phyloP scores from a whole-genome alignment of 2,329 filamentous ascomycete genomes.

The Claviceps purpurea region DNA sequence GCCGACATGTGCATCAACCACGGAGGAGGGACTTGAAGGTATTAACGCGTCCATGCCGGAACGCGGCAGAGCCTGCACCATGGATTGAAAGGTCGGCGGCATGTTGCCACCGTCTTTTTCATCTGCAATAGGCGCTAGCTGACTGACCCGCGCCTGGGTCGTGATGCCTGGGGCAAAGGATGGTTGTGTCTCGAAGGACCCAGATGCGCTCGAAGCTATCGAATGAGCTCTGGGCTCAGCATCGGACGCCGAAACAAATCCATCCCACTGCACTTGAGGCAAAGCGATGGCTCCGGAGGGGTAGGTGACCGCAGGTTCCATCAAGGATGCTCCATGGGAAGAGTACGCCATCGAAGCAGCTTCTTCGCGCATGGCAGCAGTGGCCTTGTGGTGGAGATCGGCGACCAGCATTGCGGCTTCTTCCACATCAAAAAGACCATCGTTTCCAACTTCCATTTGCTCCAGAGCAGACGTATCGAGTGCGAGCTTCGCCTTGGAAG shows the following conservation, averaged over 20 bases:
- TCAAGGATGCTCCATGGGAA: conserved; percentile 54
- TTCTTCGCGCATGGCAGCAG: conserved; percentile 50
- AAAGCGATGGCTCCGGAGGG: conserved; percentile 66
- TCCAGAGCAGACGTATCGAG: conserved; percentile 80
- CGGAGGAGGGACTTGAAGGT: conserved; percentile 62
- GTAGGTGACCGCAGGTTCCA: conserved; percentile 68
- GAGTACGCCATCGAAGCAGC: conserved; percentile 56
- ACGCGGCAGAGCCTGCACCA: conserved; percentile 57
- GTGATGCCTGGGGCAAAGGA: conserved; percentile 44
- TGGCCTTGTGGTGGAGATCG: conserved; percentile 92
- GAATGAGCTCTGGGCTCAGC: conserved; percentile 65
- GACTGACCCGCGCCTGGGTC: conserved; percentile 42
- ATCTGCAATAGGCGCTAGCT: conserved; percentile 57
- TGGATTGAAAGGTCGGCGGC: conserved; percentile 54
- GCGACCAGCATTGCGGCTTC: conserved; percentile 97
- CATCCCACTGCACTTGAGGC: conserved; percentile 84
- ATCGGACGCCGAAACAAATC: conserved; percentile 60
- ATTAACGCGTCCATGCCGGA: conserved; percentile 58
- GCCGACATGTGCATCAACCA: conserved; percentile 53
- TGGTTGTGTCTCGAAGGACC: conserved; percentile 54
- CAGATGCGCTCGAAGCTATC: conserved; percentile 50
- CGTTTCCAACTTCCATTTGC: conserved; percentile 82
- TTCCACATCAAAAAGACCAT: conserved; percentile 89
- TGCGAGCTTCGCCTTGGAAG: conserved; percentile 63
- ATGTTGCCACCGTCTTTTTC: conserved; percentile 46